A percentile compares a stretch with the other conserved stretches of the same genome.
Evolutionary conservation across 2,329 filamentous ascomycete species (phyloP).

Genomic region (Apiospora marii): DNA sequence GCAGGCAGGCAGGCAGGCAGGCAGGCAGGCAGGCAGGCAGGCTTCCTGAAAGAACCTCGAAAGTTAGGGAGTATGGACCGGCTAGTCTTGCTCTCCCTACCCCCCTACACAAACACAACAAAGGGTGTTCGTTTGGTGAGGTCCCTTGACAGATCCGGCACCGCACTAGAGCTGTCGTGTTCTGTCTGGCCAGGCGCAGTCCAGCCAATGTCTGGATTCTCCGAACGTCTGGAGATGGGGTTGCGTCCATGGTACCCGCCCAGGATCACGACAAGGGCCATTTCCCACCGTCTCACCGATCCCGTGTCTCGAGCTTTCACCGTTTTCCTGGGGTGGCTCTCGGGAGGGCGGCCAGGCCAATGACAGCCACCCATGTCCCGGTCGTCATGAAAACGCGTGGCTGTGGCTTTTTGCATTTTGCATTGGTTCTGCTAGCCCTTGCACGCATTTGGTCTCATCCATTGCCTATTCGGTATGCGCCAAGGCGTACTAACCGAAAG

Average conservation of each 20-base stretch:
- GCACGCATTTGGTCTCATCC: neutral
- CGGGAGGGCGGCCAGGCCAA: conserved; percentile 7
- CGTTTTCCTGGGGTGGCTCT: conserved; percentile 11
- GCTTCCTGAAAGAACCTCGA: neutral
- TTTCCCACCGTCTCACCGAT: conserved; percentile 11
- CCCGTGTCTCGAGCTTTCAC: conserved; percentile 19
- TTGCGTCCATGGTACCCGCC: conserved; percentile 11
- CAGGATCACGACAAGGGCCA: conserved; percentile 13
- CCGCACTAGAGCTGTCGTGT: conserved; percentile 5
- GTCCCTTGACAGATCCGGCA: conserved; percentile 2
- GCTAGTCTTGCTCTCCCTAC: neutral
- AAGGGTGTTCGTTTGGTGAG: conserved; percentile 3
- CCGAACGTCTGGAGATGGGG: conserved; percentile 5
- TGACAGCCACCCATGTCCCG: neutral
- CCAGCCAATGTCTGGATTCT: neutral
- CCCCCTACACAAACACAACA: conserved; percentile 1
- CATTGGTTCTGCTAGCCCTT: neutral
- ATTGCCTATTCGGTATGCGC: conserved; percentile 21
- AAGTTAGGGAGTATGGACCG: neutral
- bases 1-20: neutral
- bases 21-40: neutral
- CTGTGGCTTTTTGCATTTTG: neutral
- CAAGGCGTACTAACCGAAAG: conserved; percentile 8
- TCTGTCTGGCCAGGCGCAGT: neutral
- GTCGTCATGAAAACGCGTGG: neutral